Evolutionary conservation across 441 rosid species (phyloP).

Genomic region (Dalechampia spathulata): DNA sequence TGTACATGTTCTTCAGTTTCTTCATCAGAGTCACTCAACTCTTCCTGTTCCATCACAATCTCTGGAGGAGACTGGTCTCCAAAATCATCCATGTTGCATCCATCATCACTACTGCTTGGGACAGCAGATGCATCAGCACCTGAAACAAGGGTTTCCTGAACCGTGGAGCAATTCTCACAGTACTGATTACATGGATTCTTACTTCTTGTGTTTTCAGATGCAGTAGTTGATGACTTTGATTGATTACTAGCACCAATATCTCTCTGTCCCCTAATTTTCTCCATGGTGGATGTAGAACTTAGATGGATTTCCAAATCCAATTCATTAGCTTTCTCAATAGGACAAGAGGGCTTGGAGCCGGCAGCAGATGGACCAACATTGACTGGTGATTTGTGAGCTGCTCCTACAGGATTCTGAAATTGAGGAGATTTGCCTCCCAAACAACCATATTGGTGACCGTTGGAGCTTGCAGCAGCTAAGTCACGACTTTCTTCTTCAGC

Average conservation of each 20-base stretch:
- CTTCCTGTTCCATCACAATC: slow-evolving; percentile 98
- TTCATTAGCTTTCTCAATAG: slow-evolving; percentile 38
- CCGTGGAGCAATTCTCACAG: slow-evolving; percentile 16
- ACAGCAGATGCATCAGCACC: slow-evolving; percentile 24
- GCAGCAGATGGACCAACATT: slow-evolving; percentile 14
- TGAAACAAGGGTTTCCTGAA: slow-evolving; percentile 20
- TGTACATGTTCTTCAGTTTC: slow-evolving; percentile 87
- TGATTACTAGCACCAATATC: slow-evolving; percentile 21
- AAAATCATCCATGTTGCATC: slow-evolving; percentile 31
- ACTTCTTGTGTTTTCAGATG: slow-evolving; percentile 27
- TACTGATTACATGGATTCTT: slow-evolving; percentile 20
- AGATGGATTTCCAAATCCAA: slow-evolving; percentile 76
- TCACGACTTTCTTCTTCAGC: slow-evolving; percentile 34
- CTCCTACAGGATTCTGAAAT: slow-evolving; percentile 27
- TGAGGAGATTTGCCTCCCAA: slow-evolving; percentile 34
- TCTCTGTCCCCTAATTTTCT: slow-evolving; percentile 25
- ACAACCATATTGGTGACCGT: slow-evolving; percentile 23
- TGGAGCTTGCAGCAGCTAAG: slow-evolving; percentile 22
- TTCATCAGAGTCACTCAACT: slow-evolving; percentile 95
- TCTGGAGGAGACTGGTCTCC: slow-evolving; percentile 59
- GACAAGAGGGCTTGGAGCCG: slow-evolving; percentile 23
- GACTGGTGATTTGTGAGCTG: slow-evolving; percentile 25
- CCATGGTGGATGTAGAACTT: slow-evolving; percentile 46
- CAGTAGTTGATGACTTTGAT: slow-evolving; percentile 9
- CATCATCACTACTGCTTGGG: slow-evolving; percentile 23